Evolutionary conservation across 805 yeast genomes (phyloP), one percentile per base, ranked within the genome.

Genomic region (Maudiozyma turicensis): DNA sequence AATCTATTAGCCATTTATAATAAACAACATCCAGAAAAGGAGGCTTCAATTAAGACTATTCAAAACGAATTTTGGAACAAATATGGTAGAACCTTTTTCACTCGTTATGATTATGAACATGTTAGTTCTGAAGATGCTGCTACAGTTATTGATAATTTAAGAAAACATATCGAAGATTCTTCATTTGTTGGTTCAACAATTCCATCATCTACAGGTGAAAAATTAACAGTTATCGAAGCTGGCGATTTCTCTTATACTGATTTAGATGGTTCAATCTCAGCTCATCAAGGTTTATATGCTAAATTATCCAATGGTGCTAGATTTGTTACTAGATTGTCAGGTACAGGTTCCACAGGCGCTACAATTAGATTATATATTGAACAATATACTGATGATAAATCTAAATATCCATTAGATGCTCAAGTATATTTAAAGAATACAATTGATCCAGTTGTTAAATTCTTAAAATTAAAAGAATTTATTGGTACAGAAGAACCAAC

Each of bases 321-420:
- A 67, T 79, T 91, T 48, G 86, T 93, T 35, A 86, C 87, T 47
- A 82, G 99, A 68, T 75, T 93, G 56, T 88, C 96, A 0, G 99
- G 99, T 50, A 93, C 99, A 2, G 99, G 99, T 13, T 90, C 97
- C 1, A 82, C 95, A 1, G 99, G 99, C 42, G 98, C 99, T 15
- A 93, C 99, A 2, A 89, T 93, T 49, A 81, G 99, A 68, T 74
- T 93, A 56, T 93, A 93, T 69, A 72, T 91, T 63, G 99, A 93
- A 69, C 84, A 82, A 68, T 88, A 86, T 70, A 81, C 85, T 20
- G 57, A 67, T 43, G 95, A 88, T 60, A 61, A 68, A 47, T 54
- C 78, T 10, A 74, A 73, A 44, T 78, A 75, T 59, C 57, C 59
- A 3, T 55, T 66, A 53, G 66, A 72, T 42, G 93, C 90, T 13